A percentile compares a stretch with the other conserved stretches of the same genome.
phyloP scores from a whole-genome alignment of 1,139 yeast genomes.

The Diutina sp. region DNA sequence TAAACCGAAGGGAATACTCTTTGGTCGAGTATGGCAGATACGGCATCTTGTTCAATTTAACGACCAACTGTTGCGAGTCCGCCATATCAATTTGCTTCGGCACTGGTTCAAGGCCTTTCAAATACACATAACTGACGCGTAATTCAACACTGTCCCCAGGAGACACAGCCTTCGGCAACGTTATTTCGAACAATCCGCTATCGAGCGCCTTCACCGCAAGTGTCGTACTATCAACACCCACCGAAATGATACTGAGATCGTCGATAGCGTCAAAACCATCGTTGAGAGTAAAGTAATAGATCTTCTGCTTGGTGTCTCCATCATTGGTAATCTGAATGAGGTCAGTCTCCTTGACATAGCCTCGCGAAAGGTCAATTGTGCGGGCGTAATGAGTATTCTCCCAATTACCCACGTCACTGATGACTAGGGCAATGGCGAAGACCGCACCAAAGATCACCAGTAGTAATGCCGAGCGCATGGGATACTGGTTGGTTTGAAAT shows the following conservation, averaged over 20 bases:
- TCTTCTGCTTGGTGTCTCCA: constrained; percentile 37
- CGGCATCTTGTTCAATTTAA: constrained; percentile 44
- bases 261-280: constrained; percentile 30
- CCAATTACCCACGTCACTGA: constrained; percentile 17
- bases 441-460: neutral
- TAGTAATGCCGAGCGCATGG: neutral
- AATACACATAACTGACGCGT: constrained; percentile 39
- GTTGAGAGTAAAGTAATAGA: constrained; percentile 43
- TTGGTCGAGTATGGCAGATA: constrained; percentile 51
- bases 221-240: constrained; percentile 18
- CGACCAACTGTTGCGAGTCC: constrained; percentile 49
- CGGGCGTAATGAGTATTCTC: constrained; percentile 33
- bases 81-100: constrained; percentile 52
- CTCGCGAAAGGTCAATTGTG: constrained; percentile 48
- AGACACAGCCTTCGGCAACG: constrained; percentile 53
- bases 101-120: constrained; percentile 38
- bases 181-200: constrained; percentile 22
- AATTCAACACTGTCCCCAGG: constrained; percentile 45
- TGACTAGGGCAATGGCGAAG: neutral
- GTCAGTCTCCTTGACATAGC: constrained; percentile 56
- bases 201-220: constrained; percentile 16
- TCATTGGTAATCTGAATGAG: constrained; percentile 47
- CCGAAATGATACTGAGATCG: constrained; percentile 36
- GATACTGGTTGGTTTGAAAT: neutral
- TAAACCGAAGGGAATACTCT: constrained; percentile 34